A percentile compares a stretch with the other conserved stretches of the same genome.
These are phyloP conservation scores for Aspergillus taichungensis DNA, from an alignment of 495 filamentous ascomycete species.

Conservation along the genomic window DNA sequence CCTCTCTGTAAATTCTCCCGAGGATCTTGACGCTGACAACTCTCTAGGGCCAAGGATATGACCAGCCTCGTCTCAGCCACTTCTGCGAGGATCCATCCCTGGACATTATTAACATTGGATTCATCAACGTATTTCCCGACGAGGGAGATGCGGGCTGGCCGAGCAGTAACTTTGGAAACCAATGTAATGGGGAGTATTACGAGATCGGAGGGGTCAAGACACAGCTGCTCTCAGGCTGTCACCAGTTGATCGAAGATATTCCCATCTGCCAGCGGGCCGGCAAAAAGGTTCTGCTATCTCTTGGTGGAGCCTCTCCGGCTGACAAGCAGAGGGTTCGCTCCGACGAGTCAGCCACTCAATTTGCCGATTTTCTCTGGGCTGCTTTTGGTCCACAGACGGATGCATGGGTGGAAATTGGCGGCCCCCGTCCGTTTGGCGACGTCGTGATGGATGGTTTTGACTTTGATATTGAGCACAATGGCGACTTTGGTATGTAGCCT, in stretches of 20 bases:
- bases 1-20: no score
- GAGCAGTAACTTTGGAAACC: constrained; percentile 57
- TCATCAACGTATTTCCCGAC: constrained; percentile 55
- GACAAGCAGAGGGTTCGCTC: constrained; percentile 30
- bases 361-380: constrained; percentile 56
- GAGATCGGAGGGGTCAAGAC: constrained; percentile 17
- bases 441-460: constrained; percentile 65
- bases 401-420: constrained; percentile 22
- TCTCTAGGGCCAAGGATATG: constrained; percentile 40
- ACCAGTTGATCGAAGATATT: constrained; percentile 52
- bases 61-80: constrained; percentile 39
- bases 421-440: constrained; percentile 52
- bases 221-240: constrained; percentile 38
- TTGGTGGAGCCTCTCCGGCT: constrained; percentile 45
- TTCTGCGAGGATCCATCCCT: constrained; percentile 50
- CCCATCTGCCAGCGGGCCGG: constrained; percentile 52
- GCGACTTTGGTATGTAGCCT: constrained; percentile 34
- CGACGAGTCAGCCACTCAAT: constrained; percentile 27
- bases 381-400: constrained; percentile 48
- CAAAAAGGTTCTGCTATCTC: constrained; percentile 58
- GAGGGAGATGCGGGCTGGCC: constrained; percentile 45
- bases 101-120: constrained; percentile 61
- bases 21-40: not conserved
- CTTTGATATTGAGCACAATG: constrained; percentile 51
- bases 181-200: constrained; percentile 47